Conservation (phyloP, 257 asterid genomes). For the Solanum phureja region DNA sequence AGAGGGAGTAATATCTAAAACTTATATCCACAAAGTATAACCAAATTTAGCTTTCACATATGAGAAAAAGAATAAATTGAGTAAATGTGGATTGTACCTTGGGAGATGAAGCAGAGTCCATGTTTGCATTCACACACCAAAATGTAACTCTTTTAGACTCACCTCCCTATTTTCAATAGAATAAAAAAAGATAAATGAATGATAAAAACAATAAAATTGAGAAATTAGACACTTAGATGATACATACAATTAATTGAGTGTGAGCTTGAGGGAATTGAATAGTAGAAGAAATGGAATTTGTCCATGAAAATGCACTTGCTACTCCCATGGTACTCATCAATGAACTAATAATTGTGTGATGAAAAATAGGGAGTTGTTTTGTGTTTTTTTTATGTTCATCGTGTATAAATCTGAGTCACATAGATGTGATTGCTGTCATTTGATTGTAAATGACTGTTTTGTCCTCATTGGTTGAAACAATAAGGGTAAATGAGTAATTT, state of each 20-base stretch:
- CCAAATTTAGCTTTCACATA: background rate
- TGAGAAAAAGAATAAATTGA: background rate
- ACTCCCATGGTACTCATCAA: background rate
- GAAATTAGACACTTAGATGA: background rate
- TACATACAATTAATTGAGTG: conserved; percentile 18
- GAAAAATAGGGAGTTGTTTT: background rate
- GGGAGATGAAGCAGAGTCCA: conserved; percentile 19
- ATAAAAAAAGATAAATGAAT: background rate
- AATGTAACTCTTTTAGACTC: conserved; percentile 18
- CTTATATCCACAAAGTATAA: background rate
- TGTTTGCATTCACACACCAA: conserved; percentile 25
- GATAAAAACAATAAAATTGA: background rate
- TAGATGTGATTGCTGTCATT: background rate
- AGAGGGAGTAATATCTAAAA: background rate
- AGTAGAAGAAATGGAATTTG: conserved; percentile 37
- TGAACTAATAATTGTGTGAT: background rate
- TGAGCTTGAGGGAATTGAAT: conserved; percentile 22
- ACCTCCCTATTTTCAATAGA: conserved; percentile 14
- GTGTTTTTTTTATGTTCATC: background rate
- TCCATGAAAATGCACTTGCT: conserved; percentile 42
- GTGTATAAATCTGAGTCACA: background rate
- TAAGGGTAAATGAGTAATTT: background rate
- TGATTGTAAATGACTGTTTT: background rate
- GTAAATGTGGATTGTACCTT: conserved; percentile 22
- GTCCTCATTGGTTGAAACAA: background rate